phyloP scores from a whole-genome alignment of 305 asterid species.

The Fraxinus xanthoxyloides region DNA sequence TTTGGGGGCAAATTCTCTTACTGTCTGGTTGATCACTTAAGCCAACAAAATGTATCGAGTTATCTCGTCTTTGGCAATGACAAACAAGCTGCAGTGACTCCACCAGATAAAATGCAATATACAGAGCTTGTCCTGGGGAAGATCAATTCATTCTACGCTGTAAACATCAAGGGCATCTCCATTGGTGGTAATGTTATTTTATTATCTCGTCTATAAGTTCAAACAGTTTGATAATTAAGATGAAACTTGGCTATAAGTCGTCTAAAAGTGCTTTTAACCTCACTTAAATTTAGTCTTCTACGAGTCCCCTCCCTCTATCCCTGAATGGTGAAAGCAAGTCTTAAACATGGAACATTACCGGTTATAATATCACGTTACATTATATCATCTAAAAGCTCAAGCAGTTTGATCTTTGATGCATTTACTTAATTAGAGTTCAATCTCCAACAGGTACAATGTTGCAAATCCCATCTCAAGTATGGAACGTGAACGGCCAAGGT shows the following conservation, averaged over 20 bases:
- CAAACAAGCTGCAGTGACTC: not conserved
- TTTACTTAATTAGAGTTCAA: not conserved
- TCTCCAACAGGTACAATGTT: conserved; percentile 27
- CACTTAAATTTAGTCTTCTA: not conserved
- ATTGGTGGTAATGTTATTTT: conserved; percentile 19
- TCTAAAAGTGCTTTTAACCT: not conserved
- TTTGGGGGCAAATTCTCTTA: conserved; percentile 59
- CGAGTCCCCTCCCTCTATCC: not conserved
- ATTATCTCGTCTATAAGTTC: not conserved
- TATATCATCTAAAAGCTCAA: not conserved
- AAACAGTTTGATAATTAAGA: not conserved
- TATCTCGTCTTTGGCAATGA: conserved; percentile 44
- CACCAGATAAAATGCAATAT: conserved; percentile 30
- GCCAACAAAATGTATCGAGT: conserved; percentile 43
- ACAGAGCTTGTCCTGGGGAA: conserved; percentile 47
- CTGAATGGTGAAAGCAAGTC: not conserved
- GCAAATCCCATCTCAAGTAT: conserved; percentile 41
- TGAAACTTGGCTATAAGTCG: not conserved
- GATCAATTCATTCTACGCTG: conserved; percentile 41
- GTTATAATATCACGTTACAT: not conserved
- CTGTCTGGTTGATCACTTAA: conserved; percentile 58
- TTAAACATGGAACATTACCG: not conserved
- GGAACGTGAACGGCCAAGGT: conserved; percentile 35
- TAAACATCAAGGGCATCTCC: conserved; percentile 45
- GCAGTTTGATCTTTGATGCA: not conserved